These are phyloP conservation scores for Starmera stellimalicola DNA, from an alignment of 1,139 yeast species.

Conservation along the genomic window DNA sequence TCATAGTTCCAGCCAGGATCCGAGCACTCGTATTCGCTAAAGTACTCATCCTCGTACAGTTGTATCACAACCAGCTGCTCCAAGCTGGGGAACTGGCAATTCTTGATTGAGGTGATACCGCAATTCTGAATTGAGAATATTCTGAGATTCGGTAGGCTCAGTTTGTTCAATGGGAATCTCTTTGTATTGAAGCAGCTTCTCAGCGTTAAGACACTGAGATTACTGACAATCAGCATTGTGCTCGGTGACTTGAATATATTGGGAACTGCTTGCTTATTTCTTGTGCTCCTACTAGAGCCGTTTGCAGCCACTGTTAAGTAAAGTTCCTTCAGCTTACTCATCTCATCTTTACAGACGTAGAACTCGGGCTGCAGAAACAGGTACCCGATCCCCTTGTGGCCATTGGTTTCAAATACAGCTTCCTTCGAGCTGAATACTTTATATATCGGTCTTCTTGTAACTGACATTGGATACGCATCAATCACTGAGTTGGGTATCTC, in stretches of 20 bases:
- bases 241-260: not conserved
- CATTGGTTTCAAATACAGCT: not conserved
- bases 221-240: not conserved
- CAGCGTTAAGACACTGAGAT: not conserved
- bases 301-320: no score
- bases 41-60: not conserved
- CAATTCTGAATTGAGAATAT: not conserved
- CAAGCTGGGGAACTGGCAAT: conserved; percentile 3
- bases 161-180: not conserved
- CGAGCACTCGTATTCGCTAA: no score
- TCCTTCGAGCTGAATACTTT: not conserved
- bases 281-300: no score
- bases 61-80: not conserved
- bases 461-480: no score
- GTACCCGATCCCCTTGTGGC: not conserved
- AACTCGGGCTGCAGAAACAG: not conserved
- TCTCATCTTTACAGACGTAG: not conserved
- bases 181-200: not conserved
- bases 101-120: not conserved
- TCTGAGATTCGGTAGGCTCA: not conserved
- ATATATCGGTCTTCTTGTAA: no score
- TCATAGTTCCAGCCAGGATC: no score
- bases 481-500: no score
- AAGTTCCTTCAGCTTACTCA: no score
- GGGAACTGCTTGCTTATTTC: no score